Evolutionary conservation across 2,329 filamentous ascomycete genomes (phyloP), one percentile per base, ranked within the genome.

Genomic region (Colletotrichum endophyticum): DNA sequence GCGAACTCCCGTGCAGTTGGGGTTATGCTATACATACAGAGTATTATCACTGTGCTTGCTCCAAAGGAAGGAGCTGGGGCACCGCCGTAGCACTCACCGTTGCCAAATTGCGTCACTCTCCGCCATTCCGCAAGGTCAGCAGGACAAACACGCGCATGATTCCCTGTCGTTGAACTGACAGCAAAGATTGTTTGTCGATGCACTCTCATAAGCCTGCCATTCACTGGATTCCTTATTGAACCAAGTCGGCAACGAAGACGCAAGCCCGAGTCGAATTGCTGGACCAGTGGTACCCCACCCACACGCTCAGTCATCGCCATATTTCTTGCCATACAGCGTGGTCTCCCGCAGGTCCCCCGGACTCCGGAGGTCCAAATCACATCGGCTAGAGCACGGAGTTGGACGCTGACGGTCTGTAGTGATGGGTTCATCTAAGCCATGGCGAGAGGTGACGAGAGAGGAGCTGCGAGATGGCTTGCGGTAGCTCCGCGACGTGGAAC

Each of bases 271-370:
- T 44, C 9, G 9, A 44, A 6, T 0, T 44, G 19, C 19, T 4
- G 5, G 39, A 44, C 0, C 8, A 44, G 0, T n/a, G 39, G 19
- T 1, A n/a, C 1, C 9, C 9, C 39, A n/a, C 3, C 39, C 39
- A 44, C 5, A 6, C 39, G 0, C 16, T 39, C 36, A 5, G 36
- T 19, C 36, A 9, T 16, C 19, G 39, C 39, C 39, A 44, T 1
- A n/a, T 11, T 44, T 11, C 5, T 0, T 6, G 19, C 19, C 9
- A 44, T 1, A 44, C 39, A 44, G 39, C 39, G 19, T 44, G 39
- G 1, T 44, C 19, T 44, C 39, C 2, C 39, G 0, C 19, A n/a
- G 19, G 19, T 44, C 39, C 39, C 1, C 39, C n/a, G 19, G 39
- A 44, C 9, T n/a, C 9, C 8, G 1, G 39, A 16, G 34, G 15